Base-by-base conservation (phyloP, 306 rosid species). In the Spatholobus suberectus region DNA sequence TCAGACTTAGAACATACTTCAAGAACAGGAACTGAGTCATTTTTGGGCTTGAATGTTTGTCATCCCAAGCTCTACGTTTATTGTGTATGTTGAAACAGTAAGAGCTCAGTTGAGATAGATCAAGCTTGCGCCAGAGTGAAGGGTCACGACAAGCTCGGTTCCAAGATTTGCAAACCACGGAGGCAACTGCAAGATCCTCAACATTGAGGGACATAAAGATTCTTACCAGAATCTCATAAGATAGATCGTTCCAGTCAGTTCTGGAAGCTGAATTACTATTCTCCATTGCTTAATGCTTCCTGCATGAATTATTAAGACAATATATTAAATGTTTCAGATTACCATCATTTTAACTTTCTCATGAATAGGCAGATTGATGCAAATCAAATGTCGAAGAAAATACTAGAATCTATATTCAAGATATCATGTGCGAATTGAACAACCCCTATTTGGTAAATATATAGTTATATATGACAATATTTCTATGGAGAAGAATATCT, bases 201-300 rank as follows among this genome's bases (percentile, higher is more conserved):
- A 86, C 58, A 57, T 52, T 66, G 0, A 90, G 75, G 0, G 10
- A 15, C 77, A 79, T 75, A 11, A 86, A 83, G 7, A 86, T 80
- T n/a, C 1, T 68, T 0, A 84, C 11, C 6, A 85, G 23, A 12
- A 76, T 1, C 3, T 83, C 88, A 3, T 17, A 5, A 2, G 14
- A 23, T 23, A 82, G 2, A 0, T 84, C 49, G 6, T 12, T 63
- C 62, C 4, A 0, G 15, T 43, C 12, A 1, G 1, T 40, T 40
- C 11, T 43, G 4, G 4, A 0, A 1, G 15, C 47, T 43, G 52
- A n/a, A 5, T 40, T n/a, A 12, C 1, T 23, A 9, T 38, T 52
- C 49, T 51, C 35, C 78, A 51, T 73, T 51, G 29, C 21, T 10
- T n/a, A 51, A 17, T 17, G 29, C 20, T n/a, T n/a, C 65, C 63